A percentile compares a stretch with the other conserved stretches of the same genome.
Conservation (phyloP, 2,329 filamentous ascomycete species). For the Colletotrichum karsti region DNA sequence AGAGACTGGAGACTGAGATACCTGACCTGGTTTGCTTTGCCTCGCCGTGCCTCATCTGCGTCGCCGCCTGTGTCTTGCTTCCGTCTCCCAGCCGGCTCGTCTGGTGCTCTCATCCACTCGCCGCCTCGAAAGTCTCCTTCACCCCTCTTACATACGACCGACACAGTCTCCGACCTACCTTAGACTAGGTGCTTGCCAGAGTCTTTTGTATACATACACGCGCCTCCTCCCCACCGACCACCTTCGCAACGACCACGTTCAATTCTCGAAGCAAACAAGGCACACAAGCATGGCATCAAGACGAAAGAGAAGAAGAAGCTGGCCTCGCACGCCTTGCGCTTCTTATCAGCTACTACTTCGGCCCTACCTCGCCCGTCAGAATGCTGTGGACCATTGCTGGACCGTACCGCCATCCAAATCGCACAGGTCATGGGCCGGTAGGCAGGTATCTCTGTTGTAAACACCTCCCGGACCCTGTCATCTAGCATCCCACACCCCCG, state of each 20-base stretch:
- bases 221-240: not conserved
- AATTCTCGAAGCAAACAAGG: not conserved
- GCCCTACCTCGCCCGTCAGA: constrained; percentile 17
- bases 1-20: no score
- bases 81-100: not conserved
- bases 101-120: not conserved
- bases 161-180: not conserved
- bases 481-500: constrained; percentile 11
- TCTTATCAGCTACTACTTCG: constrained; percentile 22
- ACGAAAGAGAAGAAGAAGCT: no score
- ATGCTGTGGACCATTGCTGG: not conserved
- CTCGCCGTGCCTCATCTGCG: not conserved
- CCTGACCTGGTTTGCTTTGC: not conserved
- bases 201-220: no score
- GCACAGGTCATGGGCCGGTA: not conserved
- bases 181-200: no score
- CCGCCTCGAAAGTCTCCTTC: not conserved
- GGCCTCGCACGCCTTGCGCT: constrained; percentile 1
- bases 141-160: not conserved
- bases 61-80: not conserved
- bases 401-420: constrained; percentile 1
- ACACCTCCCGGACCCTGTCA: not conserved
- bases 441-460: not conserved
- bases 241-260: not conserved
- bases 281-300: not conserved